A percentile compares a stretch with the other conserved stretches of the same genome.
Conservation (phyloP, 495 filamentous ascomycete species). For the Apodospora peruviana region DNA sequence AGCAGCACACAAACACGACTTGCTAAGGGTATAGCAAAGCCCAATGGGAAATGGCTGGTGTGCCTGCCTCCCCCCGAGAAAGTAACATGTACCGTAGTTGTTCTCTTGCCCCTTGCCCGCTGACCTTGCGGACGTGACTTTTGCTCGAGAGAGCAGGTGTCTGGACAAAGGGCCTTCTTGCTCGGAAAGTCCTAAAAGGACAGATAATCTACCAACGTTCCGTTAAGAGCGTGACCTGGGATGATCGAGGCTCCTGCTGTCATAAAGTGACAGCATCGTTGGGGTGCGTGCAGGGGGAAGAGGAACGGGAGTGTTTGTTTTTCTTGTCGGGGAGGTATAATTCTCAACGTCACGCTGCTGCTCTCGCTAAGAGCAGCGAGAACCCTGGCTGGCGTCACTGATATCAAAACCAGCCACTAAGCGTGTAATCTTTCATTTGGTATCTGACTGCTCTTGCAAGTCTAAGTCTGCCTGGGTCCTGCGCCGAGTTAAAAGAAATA, state of each 20-base stretch:
- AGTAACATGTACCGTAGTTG: slow-evolving; percentile 48
- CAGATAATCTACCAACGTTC: slow-evolving; percentile 55
- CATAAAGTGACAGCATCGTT: slow-evolving; percentile 47
- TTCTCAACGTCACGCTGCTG: background rate
- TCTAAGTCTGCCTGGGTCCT: slow-evolving; percentile 13
- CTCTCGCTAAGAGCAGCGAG: background rate
- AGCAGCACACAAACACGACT: no score
- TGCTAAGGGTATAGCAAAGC: no score
- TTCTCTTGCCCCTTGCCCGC: slow-evolving; percentile 72
- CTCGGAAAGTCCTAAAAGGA: slow-evolving; percentile 41
- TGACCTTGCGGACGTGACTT: slow-evolving; percentile 38
- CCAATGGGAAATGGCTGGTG: no score
- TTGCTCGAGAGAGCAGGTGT: slow-evolving; percentile 15
- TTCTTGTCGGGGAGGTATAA: background rate
- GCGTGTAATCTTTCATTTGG: slow-evolving; percentile 20
- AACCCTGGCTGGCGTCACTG: background rate
- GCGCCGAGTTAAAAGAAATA: slow-evolving; percentile 7
- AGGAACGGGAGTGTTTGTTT: background rate
- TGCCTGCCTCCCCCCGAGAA: no score
- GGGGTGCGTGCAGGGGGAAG: slow-evolving; percentile 20
- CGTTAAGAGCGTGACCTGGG: slow-evolving; percentile 49
- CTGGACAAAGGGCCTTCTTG: slow-evolving; percentile 61
- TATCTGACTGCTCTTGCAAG: slow-evolving; percentile 28
- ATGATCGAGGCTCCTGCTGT: slow-evolving; percentile 42
- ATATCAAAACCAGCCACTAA: slow-evolving; percentile 10